These are phyloP conservation scores for Hymenoscyphus occultus DNA, from an alignment of 2,329 filamentous ascomycete genomes.

Conservation along the genomic window DNA sequence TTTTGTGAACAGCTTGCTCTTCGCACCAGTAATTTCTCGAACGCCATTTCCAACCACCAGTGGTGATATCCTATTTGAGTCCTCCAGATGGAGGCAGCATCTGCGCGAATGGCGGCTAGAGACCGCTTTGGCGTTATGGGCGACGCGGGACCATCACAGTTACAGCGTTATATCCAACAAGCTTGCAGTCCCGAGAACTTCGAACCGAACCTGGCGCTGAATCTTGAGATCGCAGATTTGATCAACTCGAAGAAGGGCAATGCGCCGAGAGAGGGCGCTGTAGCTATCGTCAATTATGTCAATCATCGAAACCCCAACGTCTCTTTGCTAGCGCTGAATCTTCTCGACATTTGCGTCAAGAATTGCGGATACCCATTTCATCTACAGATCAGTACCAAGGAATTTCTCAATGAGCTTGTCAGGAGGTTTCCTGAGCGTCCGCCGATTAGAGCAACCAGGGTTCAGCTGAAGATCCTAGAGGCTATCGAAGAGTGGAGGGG, in stretches of 20 bases:
- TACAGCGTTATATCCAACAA: constrained; percentile 93
- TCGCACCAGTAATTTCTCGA: constrained; percentile 12
- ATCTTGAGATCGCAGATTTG: constrained; percentile 93
- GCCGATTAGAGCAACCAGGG: constrained; percentile 77
- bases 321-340: constrained; percentile 79
- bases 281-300: constrained; percentile 88
- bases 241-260: constrained; percentile 98
- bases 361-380: constrained; percentile 99
- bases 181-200: constrained; percentile 97
- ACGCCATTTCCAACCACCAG: constrained; percentile 8
- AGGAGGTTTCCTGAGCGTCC: constrained; percentile 93
- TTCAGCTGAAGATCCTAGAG: constrained; percentile 90
- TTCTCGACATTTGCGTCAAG: constrained; percentile 98
- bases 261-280: constrained; percentile 89
- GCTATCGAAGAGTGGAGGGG: constrained; percentile 97
- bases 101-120: constrained; percentile 89
- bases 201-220: constrained; percentile 93
- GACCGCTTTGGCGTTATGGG: constrained; percentile 87
- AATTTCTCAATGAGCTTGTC: constrained; percentile 97
- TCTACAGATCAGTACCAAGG: constrained; percentile 96
- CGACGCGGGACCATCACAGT: constrained; percentile 75
- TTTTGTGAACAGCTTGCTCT: constrained; percentile 20
- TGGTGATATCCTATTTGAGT: constrained; percentile 22
- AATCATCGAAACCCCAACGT: constrained; percentile 98
- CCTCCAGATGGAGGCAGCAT: constrained; percentile 80